Conservation (phyloP, 2,329 filamentous ascomycete genomes). For the Chaetomiaceae sp. region DNA sequence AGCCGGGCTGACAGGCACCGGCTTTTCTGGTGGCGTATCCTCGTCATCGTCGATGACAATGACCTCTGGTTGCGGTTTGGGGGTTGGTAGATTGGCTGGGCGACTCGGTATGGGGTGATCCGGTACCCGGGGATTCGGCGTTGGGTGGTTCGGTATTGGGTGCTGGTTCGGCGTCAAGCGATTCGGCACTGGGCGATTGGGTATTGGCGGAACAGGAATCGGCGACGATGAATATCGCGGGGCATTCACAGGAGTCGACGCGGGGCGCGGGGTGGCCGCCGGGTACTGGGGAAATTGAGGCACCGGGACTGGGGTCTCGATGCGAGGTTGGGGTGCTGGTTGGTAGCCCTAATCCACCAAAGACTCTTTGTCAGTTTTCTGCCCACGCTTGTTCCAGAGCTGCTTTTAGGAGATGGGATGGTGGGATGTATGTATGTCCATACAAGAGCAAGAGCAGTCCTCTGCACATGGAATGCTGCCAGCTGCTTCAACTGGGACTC, state of each 20-base stretch:
- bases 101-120: too few species aligned
- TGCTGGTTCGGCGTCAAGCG: too few species aligned
- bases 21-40: neutral
- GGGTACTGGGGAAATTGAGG: neutral
- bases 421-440: neutral
- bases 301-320: neutral
- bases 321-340: too few species aligned
- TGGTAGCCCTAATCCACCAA: too few species aligned
- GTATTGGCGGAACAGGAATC: constrained; percentile 9
- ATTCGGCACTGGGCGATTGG: too few species aligned
- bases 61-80: neutral
- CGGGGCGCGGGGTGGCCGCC: neutral
- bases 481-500: constrained; percentile 14
- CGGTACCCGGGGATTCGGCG: too few species aligned
- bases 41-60: constrained; percentile 20
- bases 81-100: neutral
- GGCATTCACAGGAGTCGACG: neutral
- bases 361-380: neutral
- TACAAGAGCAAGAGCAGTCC: constrained; percentile 12
- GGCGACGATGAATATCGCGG: constrained; percentile 13
- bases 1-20: neutral
- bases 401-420: neutral
- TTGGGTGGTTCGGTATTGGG: too few species aligned
- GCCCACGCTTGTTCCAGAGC: neutral
- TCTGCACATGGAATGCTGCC: constrained; percentile 3